A percentile compares a stretch with the other conserved stretches of the same genome.
Conservation (phyloP, 2,329 filamentous ascomycete genomes). For the Leptographium lundbergii region DNA sequence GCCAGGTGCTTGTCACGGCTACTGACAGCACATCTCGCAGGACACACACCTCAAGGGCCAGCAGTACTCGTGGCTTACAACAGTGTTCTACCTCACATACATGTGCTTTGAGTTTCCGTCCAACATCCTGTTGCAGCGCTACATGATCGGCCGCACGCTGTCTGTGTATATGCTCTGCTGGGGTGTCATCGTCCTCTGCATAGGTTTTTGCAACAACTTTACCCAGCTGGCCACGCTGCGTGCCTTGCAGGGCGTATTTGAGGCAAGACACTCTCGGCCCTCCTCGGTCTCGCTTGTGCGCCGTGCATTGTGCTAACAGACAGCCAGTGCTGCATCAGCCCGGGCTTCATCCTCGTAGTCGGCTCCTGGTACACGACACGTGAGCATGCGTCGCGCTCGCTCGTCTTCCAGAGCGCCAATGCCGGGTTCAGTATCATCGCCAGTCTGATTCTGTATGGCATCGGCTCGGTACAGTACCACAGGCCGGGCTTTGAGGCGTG, state of each 20-base stretch:
- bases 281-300: background rate
- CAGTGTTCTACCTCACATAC: constrained; percentile 23
- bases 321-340: constrained; percentile 2
- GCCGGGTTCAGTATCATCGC: constrained; percentile 25
- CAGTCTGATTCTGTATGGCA: constrained; percentile 23
- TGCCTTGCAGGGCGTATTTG: constrained; percentile 21
- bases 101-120: constrained; percentile 20
- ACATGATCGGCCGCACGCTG: constrained; percentile 14
- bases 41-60: constrained; percentile 16
- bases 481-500: constrained; percentile 20
- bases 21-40: background rate
- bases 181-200: constrained; percentile 22
- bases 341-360: constrained; percentile 1
- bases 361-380: constrained; percentile 3
- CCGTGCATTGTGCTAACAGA: background rate
- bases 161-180: constrained; percentile 18
- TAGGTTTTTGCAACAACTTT: constrained; percentile 25
- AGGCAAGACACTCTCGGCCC: background rate
- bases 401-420: constrained; percentile 25
- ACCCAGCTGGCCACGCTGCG: constrained; percentile 22
- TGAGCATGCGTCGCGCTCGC: constrained; percentile 17
- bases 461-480: constrained; percentile 19
- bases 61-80: constrained; percentile 18
- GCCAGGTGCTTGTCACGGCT: background rate
- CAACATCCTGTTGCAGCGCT: constrained; percentile 18